phyloP scores from a whole-genome alignment of 1,284 basidiomycete genomes.

The Trametes sp. region DNA sequence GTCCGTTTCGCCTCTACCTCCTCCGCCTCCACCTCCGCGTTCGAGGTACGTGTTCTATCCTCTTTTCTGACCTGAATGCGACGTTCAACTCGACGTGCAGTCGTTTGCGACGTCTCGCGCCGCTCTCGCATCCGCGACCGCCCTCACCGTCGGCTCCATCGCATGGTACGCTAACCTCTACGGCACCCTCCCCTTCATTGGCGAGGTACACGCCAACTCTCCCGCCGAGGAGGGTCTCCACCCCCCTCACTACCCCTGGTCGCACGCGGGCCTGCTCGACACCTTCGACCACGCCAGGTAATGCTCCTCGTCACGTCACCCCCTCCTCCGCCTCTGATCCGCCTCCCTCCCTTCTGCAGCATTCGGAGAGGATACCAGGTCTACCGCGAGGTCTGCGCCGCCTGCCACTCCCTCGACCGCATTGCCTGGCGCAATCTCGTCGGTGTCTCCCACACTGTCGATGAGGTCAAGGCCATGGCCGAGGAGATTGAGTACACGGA shows the following conservation, averaged over 20 bases:
- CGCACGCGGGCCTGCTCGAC: constrained; percentile 88
- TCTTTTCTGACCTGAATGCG: background rate
- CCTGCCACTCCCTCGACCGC: constrained; percentile 98
- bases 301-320: constrained; percentile 34
- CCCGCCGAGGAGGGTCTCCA: constrained; percentile 96
- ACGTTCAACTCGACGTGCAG: constrained; percentile 36
- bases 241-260: constrained; percentile 89
- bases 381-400: constrained; percentile 98
- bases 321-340: constrained; percentile 14
- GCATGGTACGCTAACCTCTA: constrained; percentile 98
- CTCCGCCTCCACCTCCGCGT: constrained; percentile 58
- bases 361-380: constrained; percentile 99
- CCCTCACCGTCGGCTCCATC: constrained; percentile 86
- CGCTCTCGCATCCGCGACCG: constrained; percentile 80
- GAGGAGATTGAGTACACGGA: constrained; percentile 98
- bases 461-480: constrained; percentile 92
- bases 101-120: constrained; percentile 75
- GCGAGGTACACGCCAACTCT: constrained; percentile 89
- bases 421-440: constrained; percentile 99
- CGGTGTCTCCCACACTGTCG: constrained; percentile 95
- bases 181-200: constrained; percentile 86
- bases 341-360: constrained; percentile 49
- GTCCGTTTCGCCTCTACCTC: constrained; percentile 74
- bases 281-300: constrained; percentile 96
- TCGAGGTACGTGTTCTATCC: constrained; percentile 57